A percentile compares a stretch with the other conserved stretches of the same genome.
Conservation (phyloP, 805 yeast genomes). For the Candida peoriensis region DNA sequence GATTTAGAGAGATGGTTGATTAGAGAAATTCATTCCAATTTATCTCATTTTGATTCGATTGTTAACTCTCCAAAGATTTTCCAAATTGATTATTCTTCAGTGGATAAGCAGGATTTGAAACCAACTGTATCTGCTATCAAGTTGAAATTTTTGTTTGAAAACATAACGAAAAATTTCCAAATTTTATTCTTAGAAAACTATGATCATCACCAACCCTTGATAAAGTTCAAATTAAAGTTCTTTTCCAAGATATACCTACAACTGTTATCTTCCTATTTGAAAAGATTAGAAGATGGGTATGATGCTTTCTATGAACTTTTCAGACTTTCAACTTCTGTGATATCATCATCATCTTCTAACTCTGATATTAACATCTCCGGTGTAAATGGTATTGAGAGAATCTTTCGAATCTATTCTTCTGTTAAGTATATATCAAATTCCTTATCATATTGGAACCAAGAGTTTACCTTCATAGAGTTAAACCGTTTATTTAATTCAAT, state of each 20-base stretch:
- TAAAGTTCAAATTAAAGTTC: conserved; percentile 41
- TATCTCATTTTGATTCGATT: conserved; percentile 40
- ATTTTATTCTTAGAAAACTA: conserved; percentile 21
- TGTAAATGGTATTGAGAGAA: conserved; percentile 23
- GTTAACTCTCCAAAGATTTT: conserved; percentile 36
- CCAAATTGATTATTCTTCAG: conserved; percentile 41
- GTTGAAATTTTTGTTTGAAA: conserved; percentile 38
- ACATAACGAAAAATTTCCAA: conserved; percentile 31
- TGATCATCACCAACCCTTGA: conserved; percentile 32
- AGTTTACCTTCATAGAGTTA: conserved; percentile 22
- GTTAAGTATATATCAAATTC: conserved; percentile 17
- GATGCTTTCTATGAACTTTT: conserved; percentile 23
- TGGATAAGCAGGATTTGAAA: conserved; percentile 25
- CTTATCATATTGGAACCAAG: conserved; percentile 22
- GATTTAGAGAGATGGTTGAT: conserved; percentile 43
- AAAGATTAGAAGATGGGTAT: conserved; percentile 25
- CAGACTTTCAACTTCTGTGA: conserved; percentile 12
- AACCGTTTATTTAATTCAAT: conserved; percentile 19
- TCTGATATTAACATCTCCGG: conserved; percentile 21
- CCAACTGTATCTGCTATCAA: conserved; percentile 40
- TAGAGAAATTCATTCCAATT: conserved; percentile 41
- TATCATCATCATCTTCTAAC: conserved; percentile 3
- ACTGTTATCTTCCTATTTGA: conserved; percentile 35
- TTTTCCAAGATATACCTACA: conserved; percentile 40
- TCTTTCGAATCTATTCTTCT: conserved; percentile 24